Evolutionary conservation across 495 filamentous ascomycete genomes (phyloP).

Genomic region (Stereocaulon alpinum): DNA sequence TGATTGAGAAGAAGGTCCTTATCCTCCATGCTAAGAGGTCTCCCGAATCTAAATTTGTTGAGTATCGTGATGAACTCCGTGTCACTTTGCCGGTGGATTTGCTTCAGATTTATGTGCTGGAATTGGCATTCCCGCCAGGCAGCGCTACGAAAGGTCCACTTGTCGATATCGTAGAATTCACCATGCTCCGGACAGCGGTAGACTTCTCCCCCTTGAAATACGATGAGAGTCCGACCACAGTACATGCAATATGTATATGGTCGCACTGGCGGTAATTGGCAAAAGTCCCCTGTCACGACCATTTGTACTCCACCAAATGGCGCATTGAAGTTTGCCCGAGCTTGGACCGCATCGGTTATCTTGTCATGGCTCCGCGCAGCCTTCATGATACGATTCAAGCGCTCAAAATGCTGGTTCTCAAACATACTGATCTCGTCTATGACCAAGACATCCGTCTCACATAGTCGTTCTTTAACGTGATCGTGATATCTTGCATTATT

Average conservation of each 20-base stretch:
- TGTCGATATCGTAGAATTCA: constrained; percentile 5
- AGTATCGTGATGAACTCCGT: constrained; percentile 39
- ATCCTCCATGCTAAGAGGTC: constrained; percentile 28
- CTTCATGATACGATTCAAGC: constrained; percentile 43
- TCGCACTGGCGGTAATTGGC: constrained; percentile 36
- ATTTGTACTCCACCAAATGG: constrained; percentile 38
- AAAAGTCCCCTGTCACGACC: constrained; percentile 36
- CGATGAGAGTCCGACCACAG: constrained; percentile 26
- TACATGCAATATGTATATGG: constrained; percentile 30
- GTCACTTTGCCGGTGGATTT: constrained; percentile 46
- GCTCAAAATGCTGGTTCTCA: constrained; percentile 43
- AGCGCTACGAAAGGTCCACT: constrained; percentile 22
- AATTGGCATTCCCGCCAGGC: constrained; percentile 30
- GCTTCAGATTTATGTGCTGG: constrained; percentile 31
- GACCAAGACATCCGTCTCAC: constrained; percentile 32
- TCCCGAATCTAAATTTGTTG: constrained; percentile 40
- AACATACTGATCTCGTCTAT: constrained; percentile 43
- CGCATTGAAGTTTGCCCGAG: no score
- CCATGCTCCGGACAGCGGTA: constrained; percentile 26
- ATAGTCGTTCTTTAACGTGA: constrained; percentile 24
- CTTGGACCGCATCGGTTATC: no score
- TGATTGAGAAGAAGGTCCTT: constrained; percentile 38
- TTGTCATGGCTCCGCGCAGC: constrained; percentile 19
- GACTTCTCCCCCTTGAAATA: constrained; percentile 16
- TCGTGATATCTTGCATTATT: neutral